Conservation (phyloP, 1,139 yeast species). For the Taiozyma sp. region DNA sequence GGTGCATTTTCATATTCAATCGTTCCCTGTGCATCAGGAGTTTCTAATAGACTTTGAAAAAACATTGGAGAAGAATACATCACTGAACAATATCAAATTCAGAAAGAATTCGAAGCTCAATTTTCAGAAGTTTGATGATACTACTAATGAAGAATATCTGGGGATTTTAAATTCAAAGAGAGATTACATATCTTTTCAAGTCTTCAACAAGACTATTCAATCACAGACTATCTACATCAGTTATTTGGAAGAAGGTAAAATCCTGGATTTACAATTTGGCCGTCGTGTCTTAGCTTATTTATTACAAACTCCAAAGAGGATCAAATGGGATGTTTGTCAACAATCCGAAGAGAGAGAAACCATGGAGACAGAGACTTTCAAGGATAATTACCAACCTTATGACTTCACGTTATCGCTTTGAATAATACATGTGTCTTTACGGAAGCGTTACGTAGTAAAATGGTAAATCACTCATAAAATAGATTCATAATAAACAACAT, state of each 20-base stretch:
- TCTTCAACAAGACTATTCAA: constrained; percentile 28
- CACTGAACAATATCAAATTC: constrained; percentile 45
- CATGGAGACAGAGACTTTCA: constrained; percentile 56
- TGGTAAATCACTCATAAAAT: not conserved
- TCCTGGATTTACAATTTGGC: constrained; percentile 71
- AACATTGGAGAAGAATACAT: constrained; percentile 36
- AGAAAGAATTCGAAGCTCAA: constrained; percentile 37
- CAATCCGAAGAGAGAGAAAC: constrained; percentile 55
- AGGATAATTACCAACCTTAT: constrained; percentile 38
- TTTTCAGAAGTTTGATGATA: constrained; percentile 30
- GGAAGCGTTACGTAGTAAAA: not conserved
- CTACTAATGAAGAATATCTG: constrained; percentile 24
- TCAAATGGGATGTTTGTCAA: constrained; percentile 68
- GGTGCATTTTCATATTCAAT: constrained; percentile 63
- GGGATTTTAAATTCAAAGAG: constrained; percentile 32
- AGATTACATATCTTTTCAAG: constrained; percentile 32
- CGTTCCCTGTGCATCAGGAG: constrained; percentile 49
- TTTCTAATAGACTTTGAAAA: constrained; percentile 33
- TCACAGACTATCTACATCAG: constrained; percentile 27
- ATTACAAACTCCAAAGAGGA: constrained; percentile 52
- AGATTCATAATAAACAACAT: not conserved
- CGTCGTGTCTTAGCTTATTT: constrained; percentile 65
- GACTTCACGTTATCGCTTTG: constrained; percentile 31
- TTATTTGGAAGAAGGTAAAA: constrained; percentile 24
- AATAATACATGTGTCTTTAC: not conserved